These are phyloP conservation scores for Smittium culicis DNA, from an alignment of 371 early-diverging fungal genomes.

Conservation along the genomic window DNA sequence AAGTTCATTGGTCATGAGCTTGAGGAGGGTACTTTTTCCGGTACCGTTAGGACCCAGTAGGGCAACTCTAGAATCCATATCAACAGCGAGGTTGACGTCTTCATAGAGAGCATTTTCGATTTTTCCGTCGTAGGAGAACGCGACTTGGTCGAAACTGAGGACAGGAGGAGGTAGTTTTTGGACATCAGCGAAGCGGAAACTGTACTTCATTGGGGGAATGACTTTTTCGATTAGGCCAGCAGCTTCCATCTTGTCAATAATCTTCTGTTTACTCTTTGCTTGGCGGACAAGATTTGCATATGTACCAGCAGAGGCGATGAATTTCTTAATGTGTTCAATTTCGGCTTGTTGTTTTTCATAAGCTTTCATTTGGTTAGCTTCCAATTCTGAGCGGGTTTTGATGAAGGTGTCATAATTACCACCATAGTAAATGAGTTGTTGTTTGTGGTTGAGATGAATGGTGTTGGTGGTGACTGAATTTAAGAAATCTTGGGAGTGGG, in stretches of 20 bases:
- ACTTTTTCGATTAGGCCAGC: constrained; percentile 92
- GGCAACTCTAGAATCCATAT: constrained; percentile 94
- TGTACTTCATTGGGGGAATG: constrained; percentile 51
- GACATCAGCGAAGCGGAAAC: constrained; percentile 74
- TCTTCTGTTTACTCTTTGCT: constrained; percentile 98
- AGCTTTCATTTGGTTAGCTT: constrained; percentile 94
- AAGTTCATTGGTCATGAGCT: constrained; percentile 66
- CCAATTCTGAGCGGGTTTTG: constrained; percentile 83
- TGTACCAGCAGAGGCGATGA: constrained; percentile 97
- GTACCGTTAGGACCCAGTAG: constrained; percentile 94
- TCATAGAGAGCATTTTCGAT: constrained; percentile 70
- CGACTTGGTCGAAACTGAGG: constrained; percentile 78
- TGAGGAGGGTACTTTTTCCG: constrained; percentile 75
- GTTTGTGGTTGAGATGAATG: constrained; percentile 76
- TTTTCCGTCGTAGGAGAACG: constrained; percentile 80
- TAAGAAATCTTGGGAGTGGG: constrained; percentile 98
- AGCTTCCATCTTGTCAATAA: constrained; percentile 98
- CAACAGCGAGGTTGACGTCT: constrained; percentile 80
- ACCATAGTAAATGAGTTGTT: constrained; percentile 82
- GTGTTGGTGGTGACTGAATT: constrained; percentile 96
- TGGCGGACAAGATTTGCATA: constrained; percentile 96
- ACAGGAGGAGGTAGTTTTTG: constrained; percentile 95
- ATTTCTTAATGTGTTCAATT: constrained; percentile 96
- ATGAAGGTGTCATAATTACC: constrained; percentile 97
- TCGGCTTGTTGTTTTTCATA: constrained; percentile 96